Evolutionary conservation across 495 filamentous ascomycete genomes (phyloP).

Genomic region (Penicillium paxilli): DNA sequence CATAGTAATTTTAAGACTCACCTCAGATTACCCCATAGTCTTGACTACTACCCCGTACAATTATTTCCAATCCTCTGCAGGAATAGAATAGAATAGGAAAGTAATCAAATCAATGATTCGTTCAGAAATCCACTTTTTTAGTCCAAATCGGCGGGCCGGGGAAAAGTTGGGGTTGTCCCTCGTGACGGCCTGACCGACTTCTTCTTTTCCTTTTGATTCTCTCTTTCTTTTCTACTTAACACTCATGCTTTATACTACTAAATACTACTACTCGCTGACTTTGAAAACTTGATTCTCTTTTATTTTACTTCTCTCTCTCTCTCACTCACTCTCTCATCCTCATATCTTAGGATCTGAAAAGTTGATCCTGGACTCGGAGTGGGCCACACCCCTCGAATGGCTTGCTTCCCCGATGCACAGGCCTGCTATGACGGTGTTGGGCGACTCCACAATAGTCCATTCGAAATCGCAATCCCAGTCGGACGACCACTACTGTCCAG

Average conservation of each 20-base stretch:
- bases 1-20: background rate
- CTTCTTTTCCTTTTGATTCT: conserved; percentile 3
- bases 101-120: too few relatives aligned
- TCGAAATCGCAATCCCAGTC: conserved; percentile 25
- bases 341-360: background rate
- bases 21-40: background rate
- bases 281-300: background rate
- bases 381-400: conserved; percentile 21
- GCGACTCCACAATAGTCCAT: conserved; percentile 35
- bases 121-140: background rate
- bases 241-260: background rate
- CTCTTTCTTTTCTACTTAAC: background rate
- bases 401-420: conserved; percentile 27
- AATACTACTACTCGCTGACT: too few relatives aligned
- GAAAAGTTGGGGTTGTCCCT: conserved; percentile 19
- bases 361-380: background rate
- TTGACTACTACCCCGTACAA: background rate
- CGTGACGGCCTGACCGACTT: conserved; percentile 29
- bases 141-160: background rate
- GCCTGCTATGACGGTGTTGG: conserved; percentile 35
- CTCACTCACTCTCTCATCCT: background rate
- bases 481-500: conserved; percentile 19
- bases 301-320: background rate
- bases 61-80: too few relatives aligned
- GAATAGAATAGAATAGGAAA: too few relatives aligned